These are phyloP conservation scores for Jackrogersella minutella DNA, from an alignment of 495 filamentous ascomycete genomes.

Conservation along the genomic window DNA sequence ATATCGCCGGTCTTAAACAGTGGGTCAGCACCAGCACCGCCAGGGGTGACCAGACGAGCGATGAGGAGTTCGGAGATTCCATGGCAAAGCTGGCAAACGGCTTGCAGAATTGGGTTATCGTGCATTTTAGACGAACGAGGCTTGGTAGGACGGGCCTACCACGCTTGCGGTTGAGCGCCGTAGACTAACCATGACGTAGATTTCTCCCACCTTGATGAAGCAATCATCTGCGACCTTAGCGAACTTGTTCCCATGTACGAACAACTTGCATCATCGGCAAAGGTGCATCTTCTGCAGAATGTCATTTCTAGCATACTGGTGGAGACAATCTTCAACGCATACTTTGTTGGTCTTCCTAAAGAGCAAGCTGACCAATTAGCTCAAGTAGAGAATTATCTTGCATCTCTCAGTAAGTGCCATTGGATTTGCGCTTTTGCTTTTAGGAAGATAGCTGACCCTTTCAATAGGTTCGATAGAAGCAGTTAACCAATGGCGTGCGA, in stretches of 20 bases:
- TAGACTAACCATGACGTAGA: constrained; percentile 46
- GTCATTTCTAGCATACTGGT: constrained; percentile 60
- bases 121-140: constrained; percentile 60
- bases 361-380: constrained; percentile 53
- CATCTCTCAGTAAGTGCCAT: constrained; percentile 52
- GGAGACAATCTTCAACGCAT: constrained; percentile 59
- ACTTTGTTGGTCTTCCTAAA: constrained; percentile 59
- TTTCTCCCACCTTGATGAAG: constrained; percentile 45
- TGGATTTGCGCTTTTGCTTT: constrained; percentile 8
- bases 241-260: constrained; percentile 60
- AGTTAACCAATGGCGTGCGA: constrained; percentile 64
- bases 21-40: constrained; percentile 61
- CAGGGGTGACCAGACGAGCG: constrained; percentile 58
- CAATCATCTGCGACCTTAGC: constrained; percentile 49
- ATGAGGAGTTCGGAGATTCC: constrained; percentile 60
- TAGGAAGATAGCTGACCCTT: constrained; percentile 27
- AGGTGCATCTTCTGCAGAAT: constrained; percentile 62
- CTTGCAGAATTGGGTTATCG: constrained; percentile 66
- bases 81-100: constrained; percentile 60
- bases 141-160: constrained; percentile 50
- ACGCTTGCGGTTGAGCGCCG: constrained; percentile 1
- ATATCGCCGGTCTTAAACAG: constrained; percentile 63
- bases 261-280: constrained; percentile 54
- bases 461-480: constrained; percentile 54
- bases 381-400: constrained; percentile 56